Evolutionary conservation across 148 eudicot species (phyloP).

Genomic region (Nyssa sinensis): DNA sequence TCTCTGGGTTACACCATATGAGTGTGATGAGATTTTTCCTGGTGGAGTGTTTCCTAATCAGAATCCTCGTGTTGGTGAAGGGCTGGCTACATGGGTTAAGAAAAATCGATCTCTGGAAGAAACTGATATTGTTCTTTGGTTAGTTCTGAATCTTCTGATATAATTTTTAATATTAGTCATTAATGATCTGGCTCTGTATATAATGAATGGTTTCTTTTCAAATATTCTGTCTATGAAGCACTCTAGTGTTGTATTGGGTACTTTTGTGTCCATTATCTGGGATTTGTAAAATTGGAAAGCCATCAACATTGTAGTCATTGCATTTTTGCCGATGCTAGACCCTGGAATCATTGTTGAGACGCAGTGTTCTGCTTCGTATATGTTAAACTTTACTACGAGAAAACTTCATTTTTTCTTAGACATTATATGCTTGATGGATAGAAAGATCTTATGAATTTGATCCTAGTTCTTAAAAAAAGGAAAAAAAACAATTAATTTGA

Average conservation of each 20-base stretch:
- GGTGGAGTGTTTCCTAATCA: constrained; percentile 98
- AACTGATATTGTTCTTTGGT: constrained; percentile 93
- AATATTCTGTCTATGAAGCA: not conserved
- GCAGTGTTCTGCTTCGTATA: constrained; percentile 5
- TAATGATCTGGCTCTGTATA: too few relatives aligned
- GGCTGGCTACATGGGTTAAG: constrained; percentile 91
- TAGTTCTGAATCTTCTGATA: constrained; percentile 25
- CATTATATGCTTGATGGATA: too few relatives aligned
- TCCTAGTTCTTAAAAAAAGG: too few relatives aligned
- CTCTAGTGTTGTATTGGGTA: not conserved
- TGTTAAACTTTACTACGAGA: not conserved
- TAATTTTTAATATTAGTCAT: not conserved
- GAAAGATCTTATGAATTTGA: too few relatives aligned
- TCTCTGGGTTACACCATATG: constrained; percentile 87
- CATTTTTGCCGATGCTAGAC: not conserved
- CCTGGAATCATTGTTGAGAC: not conserved
- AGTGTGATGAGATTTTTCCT: constrained; percentile 75
- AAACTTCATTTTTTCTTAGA: not conserved
- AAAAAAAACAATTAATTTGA: too few relatives aligned
- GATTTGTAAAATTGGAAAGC: too few relatives aligned
- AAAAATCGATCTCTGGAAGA: constrained; percentile 85
- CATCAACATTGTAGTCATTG: not conserved
- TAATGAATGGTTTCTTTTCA: not conserved
- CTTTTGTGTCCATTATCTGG: too few relatives aligned
- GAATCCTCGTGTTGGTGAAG: constrained; percentile 95